A percentile compares a stretch with the other conserved stretches of the same genome.
phyloP scores from a whole-genome alignment of 768 basidiomycete species.

The Melanogaster broomeanus region DNA sequence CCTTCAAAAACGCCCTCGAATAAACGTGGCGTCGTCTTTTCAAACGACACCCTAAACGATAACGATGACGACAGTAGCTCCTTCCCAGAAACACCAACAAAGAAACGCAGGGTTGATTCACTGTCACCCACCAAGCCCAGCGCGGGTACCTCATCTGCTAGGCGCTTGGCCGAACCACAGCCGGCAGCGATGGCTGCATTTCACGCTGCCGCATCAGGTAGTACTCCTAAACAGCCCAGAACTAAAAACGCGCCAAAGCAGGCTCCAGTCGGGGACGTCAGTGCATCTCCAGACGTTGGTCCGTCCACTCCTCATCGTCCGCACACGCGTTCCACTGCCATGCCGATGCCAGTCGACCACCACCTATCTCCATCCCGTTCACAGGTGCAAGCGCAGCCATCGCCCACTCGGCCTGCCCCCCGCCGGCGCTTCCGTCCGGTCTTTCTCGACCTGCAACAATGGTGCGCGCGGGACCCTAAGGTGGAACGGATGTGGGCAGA shows the following conservation, averaged over 20 bases:
- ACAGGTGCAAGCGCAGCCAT: slow-evolving; percentile 12
- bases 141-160: slow-evolving; percentile 12
- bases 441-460: slow-evolving; percentile 51
- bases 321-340: slow-evolving; percentile 10
- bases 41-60: slow-evolving; percentile 7
- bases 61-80: slow-evolving; percentile 27
- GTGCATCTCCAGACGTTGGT: slow-evolving; percentile 5
- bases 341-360: slow-evolving; percentile 16
- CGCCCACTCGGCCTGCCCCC: slow-evolving; percentile 11
- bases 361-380: slow-evolving; percentile 24
- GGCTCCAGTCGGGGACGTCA: neutral
- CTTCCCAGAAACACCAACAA: slow-evolving; percentile 44
- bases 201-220: slow-evolving; percentile 14
- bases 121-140: slow-evolving; percentile 13
- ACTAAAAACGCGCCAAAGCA: slow-evolving; percentile 4
- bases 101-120: slow-evolving; percentile 37
- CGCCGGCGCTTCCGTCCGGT: slow-evolving; percentile 48
- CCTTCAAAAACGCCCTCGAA: slow-evolving; percentile 19
- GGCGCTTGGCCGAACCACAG: neutral
- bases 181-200: slow-evolving; percentile 15
- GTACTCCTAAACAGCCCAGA: slow-evolving; percentile 1
- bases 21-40: slow-evolving; percentile 34
- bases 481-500: slow-evolving; percentile 27
- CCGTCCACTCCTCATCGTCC: slow-evolving; percentile 28
- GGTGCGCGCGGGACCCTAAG: slow-evolving; percentile 44